Base-by-base conservation (phyloP, 306 rosid genomes). In the Vigna unguiculata region DNA sequence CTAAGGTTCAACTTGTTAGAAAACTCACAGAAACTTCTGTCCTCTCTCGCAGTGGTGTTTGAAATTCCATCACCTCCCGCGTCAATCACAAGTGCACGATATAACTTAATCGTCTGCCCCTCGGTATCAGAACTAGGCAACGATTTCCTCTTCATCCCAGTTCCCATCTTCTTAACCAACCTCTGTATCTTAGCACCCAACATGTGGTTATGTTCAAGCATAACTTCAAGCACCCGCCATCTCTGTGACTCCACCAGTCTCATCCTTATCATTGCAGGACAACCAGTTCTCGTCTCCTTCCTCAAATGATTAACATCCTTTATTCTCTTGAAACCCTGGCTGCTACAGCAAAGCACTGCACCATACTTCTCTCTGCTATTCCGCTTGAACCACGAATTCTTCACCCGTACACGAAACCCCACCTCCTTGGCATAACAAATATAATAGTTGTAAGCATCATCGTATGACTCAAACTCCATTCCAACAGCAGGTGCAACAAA, bases 221-320 rank as follows among this genome's bases (percentile, higher is more conserved):
- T 72, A 82, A 88, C 96, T 85, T 94, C 97, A 45, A 90, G 93
- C 74, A 94, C 62, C 87, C 97, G 86, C 98, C 98, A 94, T 81
- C 98, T 90, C 60, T 80, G 89, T 32, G 98, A 87, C 79, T 94
- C 98, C 81, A 80, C 81, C 45, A 94, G 81, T 79, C 95, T 86
- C 95, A 94, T 90, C 88, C 98, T 91, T 75, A 94, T 61, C 97
- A 92, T 94, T 7, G 98, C 98, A 76, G 98, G 97, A 78, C 98
- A 94, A 48, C 98, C 96, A 19, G 98, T 94, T 86, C 98, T 84
- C 4, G 98, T 94, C 80, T 94, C 98, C 80, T 90, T 94, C 73
- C 98, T 86, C 82, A 92, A 79, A 71, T 90, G 93, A 82, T 85
- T 94, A 65, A 86, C 91, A 48, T 94, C 98, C 82, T 94, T 94